Conservation (phyloP, 2,329 filamentous ascomycete species). For the Trichoderma arundinaceum region DNA sequence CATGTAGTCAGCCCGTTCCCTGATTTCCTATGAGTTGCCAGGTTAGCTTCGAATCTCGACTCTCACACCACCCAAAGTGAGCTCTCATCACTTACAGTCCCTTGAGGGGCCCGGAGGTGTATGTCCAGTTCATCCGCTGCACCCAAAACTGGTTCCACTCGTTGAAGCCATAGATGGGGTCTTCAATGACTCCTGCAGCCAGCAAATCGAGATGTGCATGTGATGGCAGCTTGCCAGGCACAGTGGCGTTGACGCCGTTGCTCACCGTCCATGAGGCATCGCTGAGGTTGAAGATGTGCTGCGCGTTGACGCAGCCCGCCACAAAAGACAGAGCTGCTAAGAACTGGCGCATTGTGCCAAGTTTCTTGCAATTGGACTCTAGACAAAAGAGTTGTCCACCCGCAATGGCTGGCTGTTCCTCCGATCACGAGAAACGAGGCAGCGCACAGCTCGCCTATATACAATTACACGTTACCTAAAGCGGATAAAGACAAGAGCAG, state of each 20-base stretch:
- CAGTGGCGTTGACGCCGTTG: slow-evolving; percentile 37
- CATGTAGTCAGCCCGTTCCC: slow-evolving; percentile 48
- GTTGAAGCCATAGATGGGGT: slow-evolving; percentile 54
- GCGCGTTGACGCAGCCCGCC: slow-evolving; percentile 1
- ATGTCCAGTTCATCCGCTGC: slow-evolving; percentile 61
- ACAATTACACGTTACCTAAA: background rate
- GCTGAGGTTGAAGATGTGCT: slow-evolving; percentile 14
- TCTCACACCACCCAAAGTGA: background rate
- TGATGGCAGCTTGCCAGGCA: slow-evolving; percentile 61
- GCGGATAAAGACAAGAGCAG: background rate
- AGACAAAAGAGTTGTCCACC: background rate
- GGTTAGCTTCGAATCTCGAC: slow-evolving; percentile 3
- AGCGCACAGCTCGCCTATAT: slow-evolving; percentile 4
- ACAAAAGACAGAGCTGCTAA: slow-evolving; percentile 4
- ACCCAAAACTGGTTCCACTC: slow-evolving; percentile 67
- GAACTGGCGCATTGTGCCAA: slow-evolving; percentile 12
- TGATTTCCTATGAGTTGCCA: slow-evolving; percentile 36
- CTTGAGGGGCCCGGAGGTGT: slow-evolving; percentile 52
- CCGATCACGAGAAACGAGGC: background rate
- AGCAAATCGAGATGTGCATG: slow-evolving; percentile 66
- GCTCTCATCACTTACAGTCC: slow-evolving; percentile 44
- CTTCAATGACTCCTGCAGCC: slow-evolving; percentile 56
- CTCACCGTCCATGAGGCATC: slow-evolving; percentile 26
- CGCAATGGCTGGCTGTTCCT: background rate
- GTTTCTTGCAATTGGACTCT: slow-evolving; percentile 3